Evolutionary conservation across 768 basidiomycete genomes (phyloP).

Genomic region (Chlorophyllum brunneum): DNA sequence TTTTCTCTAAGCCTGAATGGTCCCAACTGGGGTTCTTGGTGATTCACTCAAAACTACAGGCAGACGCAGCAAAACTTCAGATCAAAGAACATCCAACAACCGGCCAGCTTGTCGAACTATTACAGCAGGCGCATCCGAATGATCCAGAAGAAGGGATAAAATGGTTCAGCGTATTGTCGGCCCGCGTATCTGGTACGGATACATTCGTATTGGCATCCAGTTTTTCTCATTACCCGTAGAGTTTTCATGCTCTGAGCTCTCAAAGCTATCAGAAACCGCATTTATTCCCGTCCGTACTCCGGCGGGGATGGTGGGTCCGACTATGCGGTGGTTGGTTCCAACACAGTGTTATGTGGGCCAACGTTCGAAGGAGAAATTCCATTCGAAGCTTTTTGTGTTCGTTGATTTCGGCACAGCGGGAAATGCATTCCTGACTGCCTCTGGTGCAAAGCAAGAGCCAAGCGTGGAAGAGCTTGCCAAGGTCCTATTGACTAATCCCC

Average conservation of each 20-base stretch:
- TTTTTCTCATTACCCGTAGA: slow-evolving; percentile 32
- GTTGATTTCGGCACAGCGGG: slow-evolving; percentile 83
- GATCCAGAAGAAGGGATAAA: slow-evolving; percentile 49
- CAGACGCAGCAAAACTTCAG: slow-evolving; percentile 62
- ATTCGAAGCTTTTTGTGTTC: slow-evolving; percentile 81
- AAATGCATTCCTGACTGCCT: slow-evolving; percentile 80
- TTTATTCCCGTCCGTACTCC: slow-evolving; percentile 61
- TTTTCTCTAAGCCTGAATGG: slow-evolving; percentile 67
- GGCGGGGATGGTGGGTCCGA: slow-evolving; percentile 25
- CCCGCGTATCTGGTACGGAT: slow-evolving; percentile 36
- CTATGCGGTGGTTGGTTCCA: slow-evolving; percentile 50
- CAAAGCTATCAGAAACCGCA: slow-evolving; percentile 47
- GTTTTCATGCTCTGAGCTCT: slow-evolving; percentile 54
- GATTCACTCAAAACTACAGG: slow-evolving; percentile 47
- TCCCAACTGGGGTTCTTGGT: slow-evolving; percentile 73
- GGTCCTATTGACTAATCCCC: slow-evolving; percentile 66
- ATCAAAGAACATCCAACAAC: slow-evolving; percentile 69
- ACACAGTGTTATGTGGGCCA: slow-evolving; percentile 67
- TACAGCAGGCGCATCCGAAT: slow-evolving; percentile 46
- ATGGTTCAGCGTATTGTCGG: slow-evolving; percentile 69
- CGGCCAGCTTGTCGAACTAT: slow-evolving; percentile 61
- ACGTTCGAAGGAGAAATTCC: slow-evolving; percentile 51
- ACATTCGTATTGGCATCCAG: neutral
- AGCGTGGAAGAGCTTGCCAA: slow-evolving; percentile 78
- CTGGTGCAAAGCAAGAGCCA: slow-evolving; percentile 86